phyloP scores from a whole-genome alignment of 208 protist genomes.

The Acanthamoeba quina region DNA sequence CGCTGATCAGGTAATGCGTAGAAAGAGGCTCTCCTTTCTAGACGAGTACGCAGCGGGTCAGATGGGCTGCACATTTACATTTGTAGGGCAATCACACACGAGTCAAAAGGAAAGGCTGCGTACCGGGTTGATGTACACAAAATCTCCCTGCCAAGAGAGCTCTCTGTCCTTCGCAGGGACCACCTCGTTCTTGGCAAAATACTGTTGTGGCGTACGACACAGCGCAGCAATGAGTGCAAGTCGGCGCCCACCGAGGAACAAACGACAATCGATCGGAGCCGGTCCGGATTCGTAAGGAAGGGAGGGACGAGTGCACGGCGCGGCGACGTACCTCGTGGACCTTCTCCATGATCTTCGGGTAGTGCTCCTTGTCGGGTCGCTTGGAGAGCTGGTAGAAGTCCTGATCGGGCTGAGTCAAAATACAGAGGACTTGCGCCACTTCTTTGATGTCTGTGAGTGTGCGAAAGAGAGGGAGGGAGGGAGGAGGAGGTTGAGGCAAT shows the following conservation, averaged over 20 bases:
- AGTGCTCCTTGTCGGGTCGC: neutral
- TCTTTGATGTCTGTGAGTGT: slow-evolving; percentile 63
- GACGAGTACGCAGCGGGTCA: neutral
- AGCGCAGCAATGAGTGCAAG: neutral
- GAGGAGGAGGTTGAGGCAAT: neutral
- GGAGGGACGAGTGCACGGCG: neutral
- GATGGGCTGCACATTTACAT: neutral
- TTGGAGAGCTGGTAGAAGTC: slow-evolving; percentile 62
- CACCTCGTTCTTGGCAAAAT: slow-evolving; percentile 19
- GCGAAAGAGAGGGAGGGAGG: neutral
- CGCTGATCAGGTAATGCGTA: slow-evolving; percentile 69
- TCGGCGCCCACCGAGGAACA: neutral
- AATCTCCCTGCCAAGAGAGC: slow-evolving; percentile 5
- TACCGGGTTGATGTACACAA: slow-evolving; percentile 43
- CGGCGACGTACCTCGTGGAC: slow-evolving; percentile 6
- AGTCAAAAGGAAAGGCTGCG: neutral
- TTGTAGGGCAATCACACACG: neutral
- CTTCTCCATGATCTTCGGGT: slow-evolving; percentile 27
- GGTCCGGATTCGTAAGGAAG: neutral
- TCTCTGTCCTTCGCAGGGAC: neutral
- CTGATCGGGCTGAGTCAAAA: slow-evolving; percentile 53
- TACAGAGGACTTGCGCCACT: slow-evolving; percentile 40
- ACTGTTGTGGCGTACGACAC: neutral
- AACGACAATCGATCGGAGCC: neutral
- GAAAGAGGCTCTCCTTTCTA: slow-evolving; percentile 65